Conservation (phyloP, 768 basidiomycete genomes). For the Boletus barrowsii region DNA sequence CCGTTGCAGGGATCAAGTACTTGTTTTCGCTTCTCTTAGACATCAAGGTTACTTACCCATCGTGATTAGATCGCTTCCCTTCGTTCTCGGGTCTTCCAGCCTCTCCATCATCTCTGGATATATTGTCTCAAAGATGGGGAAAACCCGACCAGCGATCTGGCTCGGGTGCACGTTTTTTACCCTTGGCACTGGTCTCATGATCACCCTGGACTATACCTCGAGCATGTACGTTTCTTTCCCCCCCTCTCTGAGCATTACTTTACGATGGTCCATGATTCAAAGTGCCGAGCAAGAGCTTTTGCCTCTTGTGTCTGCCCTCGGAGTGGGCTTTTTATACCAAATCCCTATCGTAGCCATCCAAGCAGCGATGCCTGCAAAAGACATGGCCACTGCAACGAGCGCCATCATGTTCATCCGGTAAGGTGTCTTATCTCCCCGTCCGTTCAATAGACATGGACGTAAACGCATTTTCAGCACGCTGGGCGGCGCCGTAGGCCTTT, state of each 20-base stretch:
- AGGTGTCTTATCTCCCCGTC: no score
- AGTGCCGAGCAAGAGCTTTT: constrained; percentile 62
- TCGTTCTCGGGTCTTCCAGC: constrained; percentile 47
- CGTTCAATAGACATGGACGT: no score
- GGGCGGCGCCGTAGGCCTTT: constrained; percentile 71
- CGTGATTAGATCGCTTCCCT: constrained; percentile 47
- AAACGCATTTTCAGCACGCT: constrained; percentile 42
- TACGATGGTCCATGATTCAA: neutral
- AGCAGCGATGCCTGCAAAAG: constrained; percentile 80
- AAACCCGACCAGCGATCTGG: constrained; percentile 66
- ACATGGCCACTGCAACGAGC: constrained; percentile 80
- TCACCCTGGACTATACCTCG: constrained; percentile 56
- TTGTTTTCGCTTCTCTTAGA: constrained; percentile 37
- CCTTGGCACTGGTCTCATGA: constrained; percentile 72
- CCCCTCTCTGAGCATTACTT: no score
- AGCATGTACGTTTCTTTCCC: constrained; percentile 34
- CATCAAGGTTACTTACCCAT: constrained; percentile 65
- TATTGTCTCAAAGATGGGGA: constrained; percentile 52
- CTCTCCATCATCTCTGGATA: no score
- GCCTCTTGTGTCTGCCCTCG: constrained; percentile 60
- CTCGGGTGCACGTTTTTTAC: constrained; percentile 52
- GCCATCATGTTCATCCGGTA: constrained; percentile 70
- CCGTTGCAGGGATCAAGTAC: constrained; percentile 62
- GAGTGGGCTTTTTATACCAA: constrained; percentile 60
- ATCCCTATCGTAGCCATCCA: constrained; percentile 68